Evolutionary conservation across 345 rosid species (phyloP), one percentile per base, ranked within the genome.

Genomic region (Carallia brachiata): DNA sequence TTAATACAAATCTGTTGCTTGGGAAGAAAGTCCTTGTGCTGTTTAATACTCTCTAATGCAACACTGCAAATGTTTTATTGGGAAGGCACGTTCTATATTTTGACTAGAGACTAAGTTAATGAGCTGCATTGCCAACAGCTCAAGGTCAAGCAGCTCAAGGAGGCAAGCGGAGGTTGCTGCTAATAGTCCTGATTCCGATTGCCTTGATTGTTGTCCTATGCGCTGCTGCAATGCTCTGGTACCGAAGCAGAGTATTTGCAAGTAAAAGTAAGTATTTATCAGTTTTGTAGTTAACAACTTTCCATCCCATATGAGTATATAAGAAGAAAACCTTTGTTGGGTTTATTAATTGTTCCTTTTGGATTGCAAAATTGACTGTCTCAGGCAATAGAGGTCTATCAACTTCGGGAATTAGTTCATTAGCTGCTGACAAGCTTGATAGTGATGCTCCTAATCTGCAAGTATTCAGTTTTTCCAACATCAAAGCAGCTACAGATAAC

Each of bases 401-500:
- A n/a, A 6, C 4, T 47, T 16, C 23, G 47, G 62, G 62, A 52
- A 40, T 15, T 37, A 52, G n/a, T 6, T 10, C 3, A 13, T 23
- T 57, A 6, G 52, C 57, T 0, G 52, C 66, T 6, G 36, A 48
- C 18, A 30, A 70, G 23, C 53, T 62, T 18, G 68, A 77, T 8
- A 39, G 52, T 6, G 65, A 82, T 66, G 67, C 57, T 19, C 76
- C 69, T 34, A 65, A 23, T 66, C 68, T 69, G 66, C 75, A 67
- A 62, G 70, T 53, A 9, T 84, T 79, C 71, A 61, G 63, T 57
- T 77, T 70, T 13, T 69, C 47, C 6, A 70, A 36, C 36, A 68
- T 84, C 44, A 63, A 66, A 72, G 67, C 30, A 52, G 85, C 88
- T 32, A 84, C 88, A 10, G 27, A 76, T 23, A 61, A 75, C 69